Conservation (phyloP, 257 asterid species). For the Plantago major region DNA sequence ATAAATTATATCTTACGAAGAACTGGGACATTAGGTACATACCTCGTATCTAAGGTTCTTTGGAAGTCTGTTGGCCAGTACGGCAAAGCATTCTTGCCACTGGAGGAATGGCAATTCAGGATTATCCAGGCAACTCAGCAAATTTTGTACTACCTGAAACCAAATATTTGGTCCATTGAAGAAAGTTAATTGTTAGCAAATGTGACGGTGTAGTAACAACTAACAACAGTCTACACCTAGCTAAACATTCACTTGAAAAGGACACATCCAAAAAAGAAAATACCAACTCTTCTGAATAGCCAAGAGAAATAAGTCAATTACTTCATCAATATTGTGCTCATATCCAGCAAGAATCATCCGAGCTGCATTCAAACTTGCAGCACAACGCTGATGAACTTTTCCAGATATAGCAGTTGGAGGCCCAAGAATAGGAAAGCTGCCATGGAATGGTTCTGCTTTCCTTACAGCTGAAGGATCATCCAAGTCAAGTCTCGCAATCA, state of each 20-base stretch:
- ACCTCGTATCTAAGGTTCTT: conserved; percentile 90
- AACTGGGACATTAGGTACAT: conserved; percentile 16
- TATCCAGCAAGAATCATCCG: conserved; percentile 98
- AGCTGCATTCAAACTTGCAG: conserved; percentile 93
- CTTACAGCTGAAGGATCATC: conserved; percentile 99
- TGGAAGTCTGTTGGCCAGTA: conserved; percentile 88
- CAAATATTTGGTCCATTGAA: conserved; percentile 21
- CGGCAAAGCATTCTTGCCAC: conserved; percentile 99
- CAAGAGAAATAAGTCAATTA: conserved; percentile 31
- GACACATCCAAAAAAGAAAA: not conserved
- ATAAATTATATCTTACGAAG: not conserved
- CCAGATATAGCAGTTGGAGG: conserved; percentile 97
- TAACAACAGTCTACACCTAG: too few species aligned
- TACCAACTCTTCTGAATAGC: conserved; percentile 16
- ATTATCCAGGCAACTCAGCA: conserved; percentile 94
- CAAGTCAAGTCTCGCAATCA: conserved; percentile 90
- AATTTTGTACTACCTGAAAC: conserved; percentile 84
- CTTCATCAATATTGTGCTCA: conserved; percentile 89
- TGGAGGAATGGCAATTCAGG: conserved; percentile 99
- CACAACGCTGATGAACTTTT: conserved; percentile 96
- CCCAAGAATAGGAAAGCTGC: conserved; percentile 85
- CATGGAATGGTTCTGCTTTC: conserved; percentile 93
- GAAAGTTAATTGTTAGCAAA: not conserved
- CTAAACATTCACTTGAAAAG: too few species aligned
- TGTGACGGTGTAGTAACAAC: conserved; percentile 11